These are phyloP conservation scores for Lentinula edodes DNA, from an alignment of 768 basidiomycete species.

Conservation along the genomic window DNA sequence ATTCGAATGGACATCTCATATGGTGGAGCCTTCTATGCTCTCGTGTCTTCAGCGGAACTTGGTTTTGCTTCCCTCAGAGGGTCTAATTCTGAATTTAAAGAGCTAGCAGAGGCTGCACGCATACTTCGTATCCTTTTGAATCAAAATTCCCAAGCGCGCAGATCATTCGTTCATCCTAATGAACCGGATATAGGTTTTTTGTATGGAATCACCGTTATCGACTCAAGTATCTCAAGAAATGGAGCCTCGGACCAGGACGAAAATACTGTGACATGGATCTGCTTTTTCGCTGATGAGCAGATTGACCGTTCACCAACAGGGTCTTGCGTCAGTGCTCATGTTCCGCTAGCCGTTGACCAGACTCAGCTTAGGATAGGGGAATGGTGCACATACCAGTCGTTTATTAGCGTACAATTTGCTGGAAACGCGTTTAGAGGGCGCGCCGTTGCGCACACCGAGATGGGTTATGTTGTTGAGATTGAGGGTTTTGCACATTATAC, in stretches of 20 bases:
- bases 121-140: conserved; percentile 20
- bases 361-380: conserved; percentile 17
- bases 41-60: conserved; percentile 27
- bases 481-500: conserved; percentile 27
- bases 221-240: conserved; percentile 4
- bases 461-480: conserved; percentile 21
- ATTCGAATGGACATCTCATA: conserved; percentile 29
- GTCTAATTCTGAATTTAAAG: conserved; percentile 8
- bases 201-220: conserved; percentile 33
- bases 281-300: conserved; percentile 34
- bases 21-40: conserved; percentile 35
- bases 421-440: conserved; percentile 21
- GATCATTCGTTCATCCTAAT: conserved; percentile 23
- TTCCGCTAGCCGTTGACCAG: conserved; percentile 29
- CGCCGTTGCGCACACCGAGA: conserved; percentile 13
- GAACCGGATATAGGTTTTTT: conserved; percentile 28
- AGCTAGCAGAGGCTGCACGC: conserved; percentile 24
- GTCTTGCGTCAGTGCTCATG: conserved; percentile 31
- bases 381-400: conserved; percentile 26
- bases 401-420: conserved; percentile 18
- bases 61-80: conserved; percentile 24
- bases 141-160: conserved; percentile 9
- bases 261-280: conserved; percentile 18
- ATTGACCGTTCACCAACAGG: conserved; percentile 35
- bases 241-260: background rate